Evolutionary conservation across 1,284 basidiomycete species (phyloP).

Genomic region (Ceratobasidium papillatum): DNA sequence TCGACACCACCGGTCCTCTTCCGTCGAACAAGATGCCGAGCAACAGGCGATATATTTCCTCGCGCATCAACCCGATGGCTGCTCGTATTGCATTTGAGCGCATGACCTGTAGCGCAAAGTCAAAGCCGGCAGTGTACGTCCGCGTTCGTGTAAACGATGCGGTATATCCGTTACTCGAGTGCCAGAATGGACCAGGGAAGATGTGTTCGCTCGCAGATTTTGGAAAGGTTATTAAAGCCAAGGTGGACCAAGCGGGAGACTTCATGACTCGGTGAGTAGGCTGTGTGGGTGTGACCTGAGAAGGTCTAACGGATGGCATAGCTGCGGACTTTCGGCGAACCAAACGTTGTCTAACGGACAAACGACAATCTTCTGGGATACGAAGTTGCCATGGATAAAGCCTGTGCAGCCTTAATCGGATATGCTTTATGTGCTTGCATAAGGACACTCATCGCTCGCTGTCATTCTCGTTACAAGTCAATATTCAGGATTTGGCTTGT

Average conservation of each 20-base stretch:
- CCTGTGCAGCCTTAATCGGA: slow-evolving; percentile 10
- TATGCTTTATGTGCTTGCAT: not conserved
- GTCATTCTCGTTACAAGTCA: not conserved
- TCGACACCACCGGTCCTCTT: not conserved
- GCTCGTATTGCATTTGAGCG: slow-evolving; percentile 35
- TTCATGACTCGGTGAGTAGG: slow-evolving; percentile 10
- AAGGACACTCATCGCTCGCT: not conserved
- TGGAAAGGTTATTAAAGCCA: slow-evolving; percentile 14
- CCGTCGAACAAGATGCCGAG: not conserved
- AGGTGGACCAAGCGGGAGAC: slow-evolving; percentile 21
- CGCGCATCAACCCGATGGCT: slow-evolving; percentile 31
- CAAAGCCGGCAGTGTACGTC: slow-evolving; percentile 7
- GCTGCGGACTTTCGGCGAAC: slow-evolving; percentile 28
- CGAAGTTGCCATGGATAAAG: slow-evolving; percentile 19
- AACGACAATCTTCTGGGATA: slow-evolving; percentile 31
- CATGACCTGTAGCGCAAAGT: slow-evolving; percentile 19
- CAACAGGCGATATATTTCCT: slow-evolving; percentile 15
- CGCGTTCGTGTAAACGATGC: slow-evolving; percentile 32
- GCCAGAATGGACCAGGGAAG: slow-evolving; percentile 25
- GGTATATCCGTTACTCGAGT: slow-evolving; percentile 21
- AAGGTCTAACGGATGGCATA: not conserved
- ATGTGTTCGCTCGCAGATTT: slow-evolving; percentile 14
- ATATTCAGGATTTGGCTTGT: too few species aligned
- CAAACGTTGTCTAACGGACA: slow-evolving; percentile 19
- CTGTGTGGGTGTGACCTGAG: not conserved